These are phyloP conservation scores for Trametes cingulata DNA, from an alignment of 768 basidiomycete species.

Conservation along the genomic window DNA sequence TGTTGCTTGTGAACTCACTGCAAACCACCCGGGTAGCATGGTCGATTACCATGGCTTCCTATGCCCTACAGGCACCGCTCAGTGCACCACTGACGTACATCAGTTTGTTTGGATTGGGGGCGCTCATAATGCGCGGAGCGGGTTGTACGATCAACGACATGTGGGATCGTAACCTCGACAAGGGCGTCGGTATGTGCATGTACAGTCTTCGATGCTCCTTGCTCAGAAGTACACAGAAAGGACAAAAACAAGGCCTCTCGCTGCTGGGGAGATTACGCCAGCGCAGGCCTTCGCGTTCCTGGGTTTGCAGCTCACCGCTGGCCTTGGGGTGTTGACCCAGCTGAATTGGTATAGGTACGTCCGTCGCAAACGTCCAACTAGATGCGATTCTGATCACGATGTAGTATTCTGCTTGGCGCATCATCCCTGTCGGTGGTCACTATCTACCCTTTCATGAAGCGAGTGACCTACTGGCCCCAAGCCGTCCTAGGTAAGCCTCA, in stretches of 20 bases:
- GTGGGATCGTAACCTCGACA: slow-evolving; percentile 95
- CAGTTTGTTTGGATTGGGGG: slow-evolving; percentile 84
- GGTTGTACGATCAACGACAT: slow-evolving; percentile 99
- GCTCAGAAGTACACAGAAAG: slow-evolving; percentile 53
- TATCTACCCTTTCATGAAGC: slow-evolving; percentile 96
- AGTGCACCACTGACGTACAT: slow-evolving; percentile 74
- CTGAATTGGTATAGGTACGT: slow-evolving; percentile 92
- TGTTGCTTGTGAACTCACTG: not conserved
- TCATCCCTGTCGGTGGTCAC: slow-evolving; percentile 86
- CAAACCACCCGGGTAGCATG: slow-evolving; percentile 63
- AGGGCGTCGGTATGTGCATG: slow-evolving; percentile 74
- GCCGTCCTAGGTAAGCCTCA: slow-evolving; percentile 78
- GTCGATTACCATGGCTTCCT: slow-evolving; percentile 97
- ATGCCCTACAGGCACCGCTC: slow-evolving; percentile 67
- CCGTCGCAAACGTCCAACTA: too few species aligned
- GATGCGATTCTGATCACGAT: not conserved
- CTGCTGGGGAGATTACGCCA: slow-evolving; percentile 75
- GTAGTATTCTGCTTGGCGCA: slow-evolving; percentile 88
- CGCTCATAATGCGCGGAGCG: slow-evolving; percentile 94
- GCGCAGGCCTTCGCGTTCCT: slow-evolving; percentile 81
- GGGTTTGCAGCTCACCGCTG: slow-evolving; percentile 75
- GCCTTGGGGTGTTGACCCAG: slow-evolving; percentile 84
- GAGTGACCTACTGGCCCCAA: slow-evolving; percentile 96
- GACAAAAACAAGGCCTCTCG: slow-evolving; percentile 86
- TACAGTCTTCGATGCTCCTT: too few species aligned